phyloP scores from a whole-genome alignment of 2,329 filamentous ascomycete species.

The Fusarium mangiferae region DNA sequence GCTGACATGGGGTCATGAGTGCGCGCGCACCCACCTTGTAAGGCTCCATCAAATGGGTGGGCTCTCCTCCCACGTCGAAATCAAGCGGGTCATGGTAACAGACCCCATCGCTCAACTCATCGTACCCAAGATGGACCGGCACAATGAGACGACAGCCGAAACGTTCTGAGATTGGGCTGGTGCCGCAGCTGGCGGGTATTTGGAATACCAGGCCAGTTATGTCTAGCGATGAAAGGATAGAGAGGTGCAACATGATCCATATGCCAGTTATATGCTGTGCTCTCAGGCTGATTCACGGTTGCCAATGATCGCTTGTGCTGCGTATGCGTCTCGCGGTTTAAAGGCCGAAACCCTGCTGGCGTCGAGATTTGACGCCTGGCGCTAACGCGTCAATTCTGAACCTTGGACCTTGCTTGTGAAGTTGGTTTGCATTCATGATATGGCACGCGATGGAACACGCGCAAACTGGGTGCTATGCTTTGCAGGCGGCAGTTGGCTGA shows the following conservation, averaged over 20 bases:
- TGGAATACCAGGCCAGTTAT: conserved; percentile 31
- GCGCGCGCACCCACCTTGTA: conserved; percentile 29
- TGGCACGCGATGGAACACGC: conserved; percentile 1
- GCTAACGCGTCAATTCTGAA: background rate
- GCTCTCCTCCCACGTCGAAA: conserved; percentile 33
- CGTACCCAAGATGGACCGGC: conserved; percentile 41
- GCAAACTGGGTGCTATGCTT: conserved; percentile 19
- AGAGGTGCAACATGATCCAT: conserved; percentile 33
- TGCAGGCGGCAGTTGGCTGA: conserved; percentile 25
- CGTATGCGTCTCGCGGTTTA: conserved; percentile 27
- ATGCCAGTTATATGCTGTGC: conserved; percentile 38
- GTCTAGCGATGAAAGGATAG: conserved; percentile 35
- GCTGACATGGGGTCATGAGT: conserved; percentile 33
- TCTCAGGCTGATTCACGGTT: conserved; percentile 35
- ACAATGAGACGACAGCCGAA: conserved; percentile 44
- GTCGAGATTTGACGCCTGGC: conserved; percentile 2
- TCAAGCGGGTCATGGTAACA: conserved; percentile 34
- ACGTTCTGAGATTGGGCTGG: conserved; percentile 36
- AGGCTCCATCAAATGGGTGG: conserved; percentile 38
- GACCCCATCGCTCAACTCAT: conserved; percentile 39
- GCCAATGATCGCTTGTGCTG: conserved; percentile 28
- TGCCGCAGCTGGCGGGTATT: conserved; percentile 42
- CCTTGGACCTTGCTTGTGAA: background rate
- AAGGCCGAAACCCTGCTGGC: conserved; percentile 14
- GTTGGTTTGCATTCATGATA: background rate